A percentile compares a stretch with the other conserved stretches of the same genome.
These are phyloP conservation scores for Talaromyces sp. DNA, from an alignment of 2,329 filamentous ascomycete species.

Conservation along the genomic window DNA sequence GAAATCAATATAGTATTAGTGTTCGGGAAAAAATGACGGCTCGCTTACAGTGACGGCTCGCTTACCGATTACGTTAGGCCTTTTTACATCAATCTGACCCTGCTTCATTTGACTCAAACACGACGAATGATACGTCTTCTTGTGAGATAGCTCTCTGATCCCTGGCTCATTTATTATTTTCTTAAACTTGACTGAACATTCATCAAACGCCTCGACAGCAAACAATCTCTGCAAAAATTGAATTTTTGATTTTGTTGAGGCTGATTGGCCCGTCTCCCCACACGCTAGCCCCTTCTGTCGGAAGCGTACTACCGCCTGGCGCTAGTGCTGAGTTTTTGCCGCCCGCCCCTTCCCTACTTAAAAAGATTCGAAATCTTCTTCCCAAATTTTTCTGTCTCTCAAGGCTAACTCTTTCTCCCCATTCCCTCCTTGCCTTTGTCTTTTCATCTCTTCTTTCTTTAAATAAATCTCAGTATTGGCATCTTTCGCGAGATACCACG, in stretches of 20 bases:
- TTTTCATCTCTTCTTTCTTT: slow-evolving; percentile 15
- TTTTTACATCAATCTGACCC: background rate
- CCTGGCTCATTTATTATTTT: background rate
- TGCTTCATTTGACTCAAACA: background rate
- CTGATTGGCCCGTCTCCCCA: background rate
- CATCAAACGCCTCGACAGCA: background rate
- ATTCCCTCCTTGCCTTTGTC: slow-evolving; percentile 28
- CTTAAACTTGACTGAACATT: background rate
- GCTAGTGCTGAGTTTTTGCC: slow-evolving; percentile 13
- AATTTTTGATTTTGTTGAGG: background rate
- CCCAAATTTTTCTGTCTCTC: slow-evolving; percentile 26
- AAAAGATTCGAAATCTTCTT: slow-evolving; percentile 24
- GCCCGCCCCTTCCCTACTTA: slow-evolving; percentile 10
- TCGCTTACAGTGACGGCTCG: too few species aligned
- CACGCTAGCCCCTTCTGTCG: background rate
- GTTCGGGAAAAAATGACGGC: too few species aligned
- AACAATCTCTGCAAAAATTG: background rate
- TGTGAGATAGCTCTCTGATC: background rate
- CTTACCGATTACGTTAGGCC: too few species aligned
- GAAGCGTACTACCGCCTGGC: slow-evolving; percentile 3
- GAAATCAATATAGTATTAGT: too few species aligned
- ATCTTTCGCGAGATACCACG: background rate
- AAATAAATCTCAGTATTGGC: background rate
- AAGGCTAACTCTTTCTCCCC: slow-evolving; percentile 31
- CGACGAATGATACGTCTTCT: too few species aligned